Evolutionary conservation across 1,139 yeast genomes (phyloP).

Genomic region (Yamadazyma aaseri): DNA sequence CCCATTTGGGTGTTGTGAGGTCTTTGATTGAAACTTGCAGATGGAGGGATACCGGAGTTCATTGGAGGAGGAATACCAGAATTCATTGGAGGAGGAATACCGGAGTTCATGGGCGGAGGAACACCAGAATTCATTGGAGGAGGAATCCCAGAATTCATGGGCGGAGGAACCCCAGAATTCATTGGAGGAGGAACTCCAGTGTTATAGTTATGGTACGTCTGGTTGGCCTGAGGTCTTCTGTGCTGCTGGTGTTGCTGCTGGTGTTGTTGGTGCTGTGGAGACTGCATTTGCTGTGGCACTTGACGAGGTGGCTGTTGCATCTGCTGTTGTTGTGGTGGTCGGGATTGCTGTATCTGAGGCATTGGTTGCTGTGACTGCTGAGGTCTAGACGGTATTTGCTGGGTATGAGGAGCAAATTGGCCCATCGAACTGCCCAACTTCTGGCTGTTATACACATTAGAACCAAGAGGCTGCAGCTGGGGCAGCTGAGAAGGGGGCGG

Average conservation of each 20-base stretch:
- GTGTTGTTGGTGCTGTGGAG: constrained; percentile 5
- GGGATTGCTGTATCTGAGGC: constrained; percentile 11
- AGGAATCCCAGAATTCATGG: constrained; percentile 1
- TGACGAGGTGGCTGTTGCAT: constrained; percentile 7
- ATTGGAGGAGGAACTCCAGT: constrained; percentile 9
- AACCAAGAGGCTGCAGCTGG: too few species aligned
- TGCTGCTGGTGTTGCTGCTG: constrained; percentile 6
- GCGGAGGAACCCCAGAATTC: constrained; percentile 12
- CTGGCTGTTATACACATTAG: too few species aligned
- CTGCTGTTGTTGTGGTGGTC: constrained; percentile 10
- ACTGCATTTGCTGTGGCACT: constrained; percentile 1
- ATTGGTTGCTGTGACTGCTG: constrained; percentile 17
- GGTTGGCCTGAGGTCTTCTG: constrained; percentile 11
- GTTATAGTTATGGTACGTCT: constrained; percentile 1
- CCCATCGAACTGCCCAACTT: too few species aligned
- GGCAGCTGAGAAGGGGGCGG: too few species aligned
- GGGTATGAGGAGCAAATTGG: constrained; percentile 6
- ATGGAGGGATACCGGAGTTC: constrained; percentile 13
- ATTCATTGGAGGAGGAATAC: constrained; percentile 10
- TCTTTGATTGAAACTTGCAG: constrained; percentile 6
- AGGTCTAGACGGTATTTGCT: constrained; percentile 14
- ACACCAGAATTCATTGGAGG: constrained; percentile 9
- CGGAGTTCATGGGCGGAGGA: constrained; percentile 8
- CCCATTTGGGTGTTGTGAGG: constrained; percentile 6
- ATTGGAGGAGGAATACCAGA: neutral